Percentiles rank a stretch among this genome's conserved stretches.
Conservation (phyloP, 2,329 filamentous ascomycete genomes). For the Cladorrhinum sp. region DNA sequence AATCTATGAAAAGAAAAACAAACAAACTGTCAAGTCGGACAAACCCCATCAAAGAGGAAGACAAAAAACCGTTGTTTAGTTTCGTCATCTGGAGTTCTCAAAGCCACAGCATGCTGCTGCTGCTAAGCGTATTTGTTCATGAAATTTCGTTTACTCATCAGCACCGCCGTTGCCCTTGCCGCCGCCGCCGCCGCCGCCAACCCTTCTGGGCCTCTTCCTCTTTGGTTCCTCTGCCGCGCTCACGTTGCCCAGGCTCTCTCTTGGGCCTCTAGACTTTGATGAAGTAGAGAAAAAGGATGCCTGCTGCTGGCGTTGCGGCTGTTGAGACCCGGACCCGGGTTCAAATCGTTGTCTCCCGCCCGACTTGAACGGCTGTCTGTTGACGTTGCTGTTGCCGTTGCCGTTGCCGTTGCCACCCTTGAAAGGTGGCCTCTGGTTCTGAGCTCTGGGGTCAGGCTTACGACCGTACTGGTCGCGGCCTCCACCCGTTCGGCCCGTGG, state of each 20-base stretch:
- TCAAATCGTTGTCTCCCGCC: not conserved
- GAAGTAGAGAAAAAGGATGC: not conserved
- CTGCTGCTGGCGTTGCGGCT: not conserved
- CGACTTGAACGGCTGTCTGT: not conserved
- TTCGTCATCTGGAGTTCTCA: no score
- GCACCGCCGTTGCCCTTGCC: no score
- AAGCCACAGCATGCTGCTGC: no score
- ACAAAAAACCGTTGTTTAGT: no score
- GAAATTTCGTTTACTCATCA: not conserved
- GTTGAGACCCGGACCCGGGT: not conserved
- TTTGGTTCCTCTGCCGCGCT: constrained; percentile 14
- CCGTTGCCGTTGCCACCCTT: not conserved
- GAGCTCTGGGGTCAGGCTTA: not conserved
- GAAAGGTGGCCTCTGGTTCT: not conserved
- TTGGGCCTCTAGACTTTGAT: not conserved
- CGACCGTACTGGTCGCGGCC: not conserved
- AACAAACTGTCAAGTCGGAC: no score
- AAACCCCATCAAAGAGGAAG: no score
- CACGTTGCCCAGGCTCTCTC: not conserved
- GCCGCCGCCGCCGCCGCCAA: not conserved
- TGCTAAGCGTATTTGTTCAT: no score
- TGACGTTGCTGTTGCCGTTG: not conserved
- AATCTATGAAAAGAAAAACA: no score
- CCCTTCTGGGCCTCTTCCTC: constrained; percentile 16
- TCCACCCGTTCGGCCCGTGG: not conserved